These are phyloP conservation scores for Fusarium sp. DNA, from an alignment of 2,329 filamentous ascomycete genomes.

Conservation along the genomic window DNA sequence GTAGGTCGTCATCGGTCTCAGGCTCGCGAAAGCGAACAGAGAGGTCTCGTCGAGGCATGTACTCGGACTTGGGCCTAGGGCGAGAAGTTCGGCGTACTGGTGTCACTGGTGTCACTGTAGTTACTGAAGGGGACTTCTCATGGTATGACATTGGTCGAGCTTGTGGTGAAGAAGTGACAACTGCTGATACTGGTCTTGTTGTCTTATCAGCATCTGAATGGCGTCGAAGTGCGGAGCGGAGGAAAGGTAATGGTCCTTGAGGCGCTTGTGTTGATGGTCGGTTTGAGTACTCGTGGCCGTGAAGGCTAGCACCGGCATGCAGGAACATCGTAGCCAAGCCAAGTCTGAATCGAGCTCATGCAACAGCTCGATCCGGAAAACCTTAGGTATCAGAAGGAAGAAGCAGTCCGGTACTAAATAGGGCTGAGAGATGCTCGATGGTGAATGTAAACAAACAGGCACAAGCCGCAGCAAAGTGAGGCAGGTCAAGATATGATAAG, in stretches of 20 bases:
- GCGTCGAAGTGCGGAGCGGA: constrained; percentile 59
- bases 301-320: constrained; percentile 70
- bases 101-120: constrained; percentile 30
- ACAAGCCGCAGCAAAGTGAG: constrained; percentile 13
- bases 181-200: constrained; percentile 29
- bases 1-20: constrained; percentile 48
- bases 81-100: constrained; percentile 42
- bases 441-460: constrained; percentile 3
- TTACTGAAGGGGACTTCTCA: constrained; percentile 39
- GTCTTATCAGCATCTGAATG: constrained; percentile 50
- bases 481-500: constrained; percentile 35
- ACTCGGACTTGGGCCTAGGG: constrained; percentile 56
- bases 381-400: background rate
- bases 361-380: constrained; percentile 26
- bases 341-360: constrained; percentile 37
- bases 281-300: constrained; percentile 70
- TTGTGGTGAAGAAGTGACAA: constrained; percentile 25
- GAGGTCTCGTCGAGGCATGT: constrained; percentile 56
- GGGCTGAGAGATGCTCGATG: background rate
- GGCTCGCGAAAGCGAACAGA: constrained; percentile 63
- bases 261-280: constrained; percentile 52
- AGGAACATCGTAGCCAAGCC: constrained; percentile 64
- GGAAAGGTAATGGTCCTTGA: constrained; percentile 55
- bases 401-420: constrained; percentile 5
- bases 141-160: constrained; percentile 47